Conservation (phyloP, 2,329 filamentous ascomycete species). For the Phaeophleospora eucalypticola region DNA sequence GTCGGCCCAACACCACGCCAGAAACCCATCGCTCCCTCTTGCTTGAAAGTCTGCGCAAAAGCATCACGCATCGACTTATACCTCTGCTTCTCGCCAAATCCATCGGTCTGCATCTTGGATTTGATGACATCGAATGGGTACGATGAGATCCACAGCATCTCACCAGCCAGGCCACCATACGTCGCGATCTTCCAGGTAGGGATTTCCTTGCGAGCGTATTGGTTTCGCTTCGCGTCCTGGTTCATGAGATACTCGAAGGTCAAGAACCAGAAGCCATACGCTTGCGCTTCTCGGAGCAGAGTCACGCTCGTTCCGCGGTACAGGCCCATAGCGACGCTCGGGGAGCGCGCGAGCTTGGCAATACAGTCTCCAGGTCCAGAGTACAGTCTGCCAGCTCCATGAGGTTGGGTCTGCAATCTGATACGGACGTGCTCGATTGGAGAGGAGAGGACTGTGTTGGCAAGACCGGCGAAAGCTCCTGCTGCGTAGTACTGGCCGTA, state of each 20-base stretch:
- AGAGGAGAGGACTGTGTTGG: slow-evolving; percentile 81
- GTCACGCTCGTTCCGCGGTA: slow-evolving; percentile 89
- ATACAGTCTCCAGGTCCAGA: slow-evolving; percentile 84
- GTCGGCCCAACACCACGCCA: slow-evolving; percentile 94
- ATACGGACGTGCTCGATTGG: slow-evolving; percentile 98
- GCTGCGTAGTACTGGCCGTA: slow-evolving; percentile 86
- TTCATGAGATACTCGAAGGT: slow-evolving; percentile 97
- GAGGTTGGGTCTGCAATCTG: slow-evolving; percentile 90
- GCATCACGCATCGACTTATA: slow-evolving; percentile 85
- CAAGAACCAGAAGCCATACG: slow-evolving; percentile 94
- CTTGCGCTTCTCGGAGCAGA: slow-evolving; percentile 80
- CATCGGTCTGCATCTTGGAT: slow-evolving; percentile 99
- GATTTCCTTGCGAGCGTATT: slow-evolving; percentile 69
- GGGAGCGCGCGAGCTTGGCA: slow-evolving; percentile 68
- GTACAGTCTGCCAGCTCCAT: slow-evolving; percentile 76
- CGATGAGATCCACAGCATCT: slow-evolving; percentile 86
- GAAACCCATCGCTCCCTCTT: slow-evolving; percentile 77
- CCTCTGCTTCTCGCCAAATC: slow-evolving; percentile 67
- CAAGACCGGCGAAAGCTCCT: slow-evolving; percentile 86
- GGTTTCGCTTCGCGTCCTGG: slow-evolving; percentile 73
- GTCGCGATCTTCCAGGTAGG: slow-evolving; percentile 80
- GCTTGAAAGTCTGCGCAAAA: slow-evolving; percentile 75
- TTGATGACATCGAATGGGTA: slow-evolving; percentile 98
- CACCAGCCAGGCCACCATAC: slow-evolving; percentile 90
- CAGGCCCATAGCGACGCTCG: slow-evolving; percentile 66